Evolutionary conservation across 129 eudicot genomes (phyloP), one percentile per base, ranked within the genome.

Genomic region (Kitagawia praeruptora): DNA sequence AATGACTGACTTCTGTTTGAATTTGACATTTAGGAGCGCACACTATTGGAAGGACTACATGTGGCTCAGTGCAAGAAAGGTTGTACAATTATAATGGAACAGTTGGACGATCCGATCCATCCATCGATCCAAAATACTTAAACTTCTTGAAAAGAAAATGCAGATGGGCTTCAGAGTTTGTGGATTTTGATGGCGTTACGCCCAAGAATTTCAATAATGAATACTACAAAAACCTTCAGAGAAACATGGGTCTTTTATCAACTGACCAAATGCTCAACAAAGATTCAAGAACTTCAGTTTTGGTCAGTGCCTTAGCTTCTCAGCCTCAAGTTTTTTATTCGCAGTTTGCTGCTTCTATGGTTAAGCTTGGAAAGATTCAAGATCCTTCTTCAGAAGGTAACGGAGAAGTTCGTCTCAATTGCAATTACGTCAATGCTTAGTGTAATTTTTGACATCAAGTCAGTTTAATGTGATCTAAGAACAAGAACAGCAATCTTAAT

Each of bases 81-180:
- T 78, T 93, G 38, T 89, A 84, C 86, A 77, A 93, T 83, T 89
- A 70, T 86, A 82, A 86, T 45, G 97, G 95, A 73, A 91, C 93
- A 6, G 80, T 89, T 3, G 81, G 87, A 46, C 87, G 85, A 81
- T 87, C 97, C 8, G 98, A 88, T 69, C 91, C 93, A 14, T 75
- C 90, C n/a, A 86, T 93, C 39, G 40, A 84, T 82, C 93, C 84
- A 2, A 73, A 46, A 11, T 93, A 93, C 79, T 81, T 91, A 49
- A 89, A 93, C 87, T 93, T 80, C 87, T 81, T 93, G 79, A 83
- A 87, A 23, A 86, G 93, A 77, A 93, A 91, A 78, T 93, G 98
- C 83, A 83, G 93, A 73, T 91, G 90, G 89, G 88, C 91, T 3
- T 86, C 97, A 0, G 92, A 88, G 77, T 80, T 78, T 41, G 93